These are phyloP conservation scores for Solanum stenotomum DNA, from an alignment of 257 asterid genomes.

Conservation along the genomic window DNA sequence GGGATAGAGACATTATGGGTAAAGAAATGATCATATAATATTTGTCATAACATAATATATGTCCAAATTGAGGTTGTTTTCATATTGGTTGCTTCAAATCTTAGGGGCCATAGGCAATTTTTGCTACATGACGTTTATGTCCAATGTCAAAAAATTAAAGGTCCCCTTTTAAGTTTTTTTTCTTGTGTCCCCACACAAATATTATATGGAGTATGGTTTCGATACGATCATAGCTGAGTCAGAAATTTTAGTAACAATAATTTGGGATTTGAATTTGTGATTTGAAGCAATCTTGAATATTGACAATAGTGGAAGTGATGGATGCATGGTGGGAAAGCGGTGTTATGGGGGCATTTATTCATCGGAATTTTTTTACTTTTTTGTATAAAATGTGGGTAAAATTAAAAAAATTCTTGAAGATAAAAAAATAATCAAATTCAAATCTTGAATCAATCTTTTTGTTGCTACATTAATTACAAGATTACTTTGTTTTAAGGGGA, in stretches of 20 bases:
- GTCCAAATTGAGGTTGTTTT: slow-evolving; percentile 56
- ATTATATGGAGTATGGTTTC: neutral
- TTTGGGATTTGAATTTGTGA: neutral
- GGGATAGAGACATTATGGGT: slow-evolving; percentile 25
- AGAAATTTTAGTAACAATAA: neutral
- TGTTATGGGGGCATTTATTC: neutral
- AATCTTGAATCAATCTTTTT: neutral
- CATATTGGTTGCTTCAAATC: slow-evolving; percentile 35
- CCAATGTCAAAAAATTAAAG: neutral
- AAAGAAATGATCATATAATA: slow-evolving; percentile 30
- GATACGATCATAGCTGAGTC: neutral
- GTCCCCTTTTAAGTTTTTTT: neutral
- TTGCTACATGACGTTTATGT: neutral
- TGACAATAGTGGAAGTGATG: neutral
- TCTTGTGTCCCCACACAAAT: neutral
- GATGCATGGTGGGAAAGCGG: neutral
- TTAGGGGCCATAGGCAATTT: slow-evolving; percentile 27
- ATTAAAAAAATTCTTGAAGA: no score
- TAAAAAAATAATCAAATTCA: neutral
- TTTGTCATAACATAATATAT: slow-evolving; percentile 24
- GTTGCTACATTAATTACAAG: neutral
- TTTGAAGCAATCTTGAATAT: neutral
- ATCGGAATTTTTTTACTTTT: rapidly evolving
- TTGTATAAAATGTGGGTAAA: no score
- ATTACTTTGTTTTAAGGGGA: neutral